A percentile compares a stretch with the other conserved stretches of the same genome.
Conservation (phyloP, 306 rosid genomes). For the Cucurbita argyrosperma region DNA sequence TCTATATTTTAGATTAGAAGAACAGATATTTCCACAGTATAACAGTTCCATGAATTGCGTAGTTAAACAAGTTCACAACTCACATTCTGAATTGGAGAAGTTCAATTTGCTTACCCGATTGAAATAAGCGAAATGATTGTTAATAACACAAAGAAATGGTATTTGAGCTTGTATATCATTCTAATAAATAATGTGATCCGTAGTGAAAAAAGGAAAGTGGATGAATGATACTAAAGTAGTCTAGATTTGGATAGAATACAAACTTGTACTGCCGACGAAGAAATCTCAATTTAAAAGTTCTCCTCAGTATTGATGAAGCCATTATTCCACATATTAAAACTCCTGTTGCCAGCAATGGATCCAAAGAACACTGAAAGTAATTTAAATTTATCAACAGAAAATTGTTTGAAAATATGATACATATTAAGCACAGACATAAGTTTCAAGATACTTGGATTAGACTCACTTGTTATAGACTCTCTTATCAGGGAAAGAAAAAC, state of each 20-base stretch:
- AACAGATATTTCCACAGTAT: background rate
- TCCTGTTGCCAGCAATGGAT: constrained; percentile 51
- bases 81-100: background rate
- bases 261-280: constrained; percentile 46
- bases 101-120: background rate
- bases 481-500: background rate
- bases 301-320: constrained; percentile 25
- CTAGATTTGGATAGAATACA: constrained; percentile 11
- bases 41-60: background rate
- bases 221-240: constrained; percentile 3
- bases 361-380: constrained; percentile 63
- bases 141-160: background rate
- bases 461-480: background rate
- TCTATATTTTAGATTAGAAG: background rate
- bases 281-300: constrained; percentile 37
- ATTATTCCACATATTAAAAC: constrained; percentile 40
- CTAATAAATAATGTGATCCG: background rate
- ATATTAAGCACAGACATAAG: background rate
- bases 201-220: background rate
- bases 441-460: background rate
- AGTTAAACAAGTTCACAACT: background rate
- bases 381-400: constrained; percentile 8
- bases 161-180: background rate
- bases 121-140: background rate
- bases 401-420: background rate